These are phyloP conservation scores for Graphilbum sp. DNA, from an alignment of 2,329 filamentous ascomycete species.

Conservation along the genomic window DNA sequence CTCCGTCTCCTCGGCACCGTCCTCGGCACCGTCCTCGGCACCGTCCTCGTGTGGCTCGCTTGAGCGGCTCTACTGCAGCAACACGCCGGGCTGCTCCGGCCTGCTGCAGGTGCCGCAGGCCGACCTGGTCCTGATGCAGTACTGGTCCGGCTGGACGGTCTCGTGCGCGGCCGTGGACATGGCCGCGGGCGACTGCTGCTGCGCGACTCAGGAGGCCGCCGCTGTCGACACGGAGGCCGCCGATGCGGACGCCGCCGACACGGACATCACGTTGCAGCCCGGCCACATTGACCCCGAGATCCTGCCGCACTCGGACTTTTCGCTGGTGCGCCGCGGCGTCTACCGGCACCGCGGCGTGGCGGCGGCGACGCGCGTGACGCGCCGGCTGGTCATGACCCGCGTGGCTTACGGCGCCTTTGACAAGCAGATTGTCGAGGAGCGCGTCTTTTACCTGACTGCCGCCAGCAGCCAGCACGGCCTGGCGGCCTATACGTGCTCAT, in stretches of 20 bases:
- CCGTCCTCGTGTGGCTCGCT: no score
- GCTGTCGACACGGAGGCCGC: no score
- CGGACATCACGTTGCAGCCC: not conserved
- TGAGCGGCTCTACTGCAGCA: no score
- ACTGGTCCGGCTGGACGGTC: slow-evolving; percentile 3
- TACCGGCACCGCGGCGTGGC: not conserved
- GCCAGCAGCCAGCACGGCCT: not conserved
- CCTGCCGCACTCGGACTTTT: not conserved
- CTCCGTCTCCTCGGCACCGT: not conserved
- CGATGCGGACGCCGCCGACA: no score
- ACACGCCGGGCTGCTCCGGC: no score
- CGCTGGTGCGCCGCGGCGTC: not conserved
- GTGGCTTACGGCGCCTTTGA: slow-evolving; percentile 1
- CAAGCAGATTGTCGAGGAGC: slow-evolving; percentile 4
- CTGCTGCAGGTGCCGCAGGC: not conserved
- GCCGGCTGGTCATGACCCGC: slow-evolving; percentile 1
- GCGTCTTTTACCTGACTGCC: slow-evolving; percentile 1
- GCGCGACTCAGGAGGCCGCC: no score
- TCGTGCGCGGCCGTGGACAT: not conserved
- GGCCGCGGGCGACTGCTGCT: not conserved
- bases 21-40: no score
- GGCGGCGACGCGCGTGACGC: not conserved
- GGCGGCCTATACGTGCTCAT: not conserved
- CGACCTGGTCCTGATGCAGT: not conserved
- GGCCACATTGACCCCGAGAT: slow-evolving; percentile 1